Conservation (phyloP, 768 basidiomycete species). For the Sporobolomyces pararoseus region DNA sequence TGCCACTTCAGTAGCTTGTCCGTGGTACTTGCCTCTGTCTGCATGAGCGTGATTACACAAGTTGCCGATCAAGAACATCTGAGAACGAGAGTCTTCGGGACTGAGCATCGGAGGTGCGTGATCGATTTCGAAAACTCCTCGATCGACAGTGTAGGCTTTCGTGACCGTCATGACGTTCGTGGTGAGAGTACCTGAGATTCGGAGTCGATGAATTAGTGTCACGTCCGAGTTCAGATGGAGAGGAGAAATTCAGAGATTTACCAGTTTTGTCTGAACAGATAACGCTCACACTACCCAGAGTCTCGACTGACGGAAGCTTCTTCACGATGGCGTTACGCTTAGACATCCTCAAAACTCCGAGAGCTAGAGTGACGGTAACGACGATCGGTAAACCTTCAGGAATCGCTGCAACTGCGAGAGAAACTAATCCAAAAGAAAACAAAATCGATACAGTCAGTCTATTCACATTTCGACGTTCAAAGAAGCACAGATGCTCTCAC, state of each 20-base stretch:
- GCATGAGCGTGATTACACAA: conserved; percentile 83
- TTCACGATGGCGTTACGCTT: conserved; percentile 95
- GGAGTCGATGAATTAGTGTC: conserved; percentile 10
- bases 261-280: conserved; percentile 98
- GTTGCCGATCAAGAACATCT: conserved; percentile 74
- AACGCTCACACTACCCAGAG: conserved; percentile 89
- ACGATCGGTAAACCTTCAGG: conserved; percentile 96
- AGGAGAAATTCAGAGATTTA: conserved; percentile 41
- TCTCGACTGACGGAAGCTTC: conserved; percentile 90
- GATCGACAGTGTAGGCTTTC: conserved; percentile 77
- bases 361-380: conserved; percentile 90
- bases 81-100: conserved; percentile 55
- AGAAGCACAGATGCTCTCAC: conserved; percentile 53
- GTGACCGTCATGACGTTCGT: conserved; percentile 95
- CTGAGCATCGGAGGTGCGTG: conserved; percentile 52
- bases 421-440: too few relatives aligned
- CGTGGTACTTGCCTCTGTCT: conserved; percentile 69
- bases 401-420: conserved; percentile 95
- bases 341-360: conserved; percentile 90
- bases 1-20: conserved; percentile 91
- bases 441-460: too few relatives aligned
- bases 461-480: not conserved
- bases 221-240: too few relatives aligned
- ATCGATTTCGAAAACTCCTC: conserved; percentile 66
- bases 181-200: conserved; percentile 70